Percentiles rank a stretch among this genome's conserved stretches.
phyloP scores from a whole-genome alignment of 176 grass and related monocot species.

The Secale cereale region DNA sequence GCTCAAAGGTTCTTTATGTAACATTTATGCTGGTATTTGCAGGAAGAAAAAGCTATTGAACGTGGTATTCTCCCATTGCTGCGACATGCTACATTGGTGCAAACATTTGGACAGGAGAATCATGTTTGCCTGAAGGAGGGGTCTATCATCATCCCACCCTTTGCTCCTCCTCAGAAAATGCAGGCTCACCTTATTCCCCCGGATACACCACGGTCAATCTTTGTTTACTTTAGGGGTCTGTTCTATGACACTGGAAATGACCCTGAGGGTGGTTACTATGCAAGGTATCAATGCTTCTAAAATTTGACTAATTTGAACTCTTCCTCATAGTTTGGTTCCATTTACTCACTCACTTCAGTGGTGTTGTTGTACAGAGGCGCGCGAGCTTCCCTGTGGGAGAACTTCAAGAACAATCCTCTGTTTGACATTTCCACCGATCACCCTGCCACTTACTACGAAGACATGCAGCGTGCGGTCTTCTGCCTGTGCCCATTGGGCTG shows the following conservation, averaged over 20 bases:
- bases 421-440: slow-evolving; percentile 96
- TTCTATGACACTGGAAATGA: slow-evolving; percentile 98
- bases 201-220: slow-evolving; percentile 86
- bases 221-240: slow-evolving; percentile 88
- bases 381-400: slow-evolving; percentile 86
- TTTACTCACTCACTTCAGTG: slow-evolving; percentile 22
- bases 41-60: slow-evolving; percentile 94
- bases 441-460: slow-evolving; percentile 91
- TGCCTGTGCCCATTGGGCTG: slow-evolving; percentile 93
- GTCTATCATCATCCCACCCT: slow-evolving; percentile 90
- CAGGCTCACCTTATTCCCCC: slow-evolving; percentile 88
- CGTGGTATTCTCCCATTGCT: slow-evolving; percentile 85
- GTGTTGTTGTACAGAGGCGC: slow-evolving; percentile 59
- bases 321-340: not conserved
- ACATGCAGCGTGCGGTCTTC: slow-evolving; percentile 92
- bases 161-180: slow-evolving; percentile 96
- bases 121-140: slow-evolving; percentile 96
- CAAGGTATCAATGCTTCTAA: slow-evolving; percentile 53
- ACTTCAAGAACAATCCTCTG: slow-evolving; percentile 94
- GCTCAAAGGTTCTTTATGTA: not conserved
- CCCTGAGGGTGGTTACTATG: slow-evolving; percentile 92
- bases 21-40: not conserved
- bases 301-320: not conserved
- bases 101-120: slow-evolving; percentile 95
- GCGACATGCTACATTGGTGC: slow-evolving; percentile 74